Base-by-base conservation (phyloP, 805 yeast genomes). In the Scheffersomyces coipomensis region DNA sequence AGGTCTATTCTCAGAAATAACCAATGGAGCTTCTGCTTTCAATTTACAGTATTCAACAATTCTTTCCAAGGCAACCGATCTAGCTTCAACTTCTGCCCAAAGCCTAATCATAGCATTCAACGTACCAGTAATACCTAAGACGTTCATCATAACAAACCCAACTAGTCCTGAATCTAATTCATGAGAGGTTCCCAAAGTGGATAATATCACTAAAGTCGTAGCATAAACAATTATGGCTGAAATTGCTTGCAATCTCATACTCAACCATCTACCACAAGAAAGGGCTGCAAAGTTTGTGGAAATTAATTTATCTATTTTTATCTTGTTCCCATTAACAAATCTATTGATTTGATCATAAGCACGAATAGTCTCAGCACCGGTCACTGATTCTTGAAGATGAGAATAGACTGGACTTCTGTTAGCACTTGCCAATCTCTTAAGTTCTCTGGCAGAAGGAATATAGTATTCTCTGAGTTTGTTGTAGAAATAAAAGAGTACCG, bases 11-110 rank as follows among this genome's bases (percentile, higher is more conserved):
- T 43, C 47, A 33, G 55, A 56, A 25, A 81, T 58, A 19, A 73
- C 52, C 47, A 70, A 73, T 8, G 71, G 56, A 31, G 73, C 75
- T 53, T 75, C 83, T 4, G 74, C 60, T 22, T 49, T 52, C 39
- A 66, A 51, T 34, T 59, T 54, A 40, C 66, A 59, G 42, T 64
- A 67, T 35, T 66, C 73, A 30, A 63, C 49, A 27, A 66, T 48
- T 47, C 73, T 58, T 44, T 66, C 71, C 16, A 66, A 52, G 7
- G 65, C 54, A 35, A 66, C 62, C 1, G 66, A 52, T 37, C 53
- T 55, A 7, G 61, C 56, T 45, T 66, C 70, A 19, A 65, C 48
- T 23, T 62, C 66, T 1, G 70, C 63, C 61, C 66, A 62, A 33
- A 46, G 45, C 39, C 68, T 52, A 18, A 65, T 57, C 29, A 66